phyloP scores from a whole-genome alignment of 2,329 filamentous ascomycete species.

The Xylaria sp. region DNA sequence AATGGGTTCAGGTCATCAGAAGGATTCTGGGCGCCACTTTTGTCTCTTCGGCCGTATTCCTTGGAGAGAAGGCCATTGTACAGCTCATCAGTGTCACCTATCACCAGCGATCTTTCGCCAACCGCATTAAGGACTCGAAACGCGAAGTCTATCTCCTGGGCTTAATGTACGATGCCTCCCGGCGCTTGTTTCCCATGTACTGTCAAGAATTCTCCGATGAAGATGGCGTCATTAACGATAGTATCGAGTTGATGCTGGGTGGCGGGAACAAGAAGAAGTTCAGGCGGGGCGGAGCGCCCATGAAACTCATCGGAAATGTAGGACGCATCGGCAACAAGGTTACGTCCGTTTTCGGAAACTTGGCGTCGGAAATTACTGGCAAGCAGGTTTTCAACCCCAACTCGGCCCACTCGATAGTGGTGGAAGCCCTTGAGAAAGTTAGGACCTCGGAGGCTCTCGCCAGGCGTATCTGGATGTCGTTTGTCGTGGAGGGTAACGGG shows the following conservation, averaged over 20 bases:
- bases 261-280: conserved; percentile 54
- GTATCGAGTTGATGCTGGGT: conserved; percentile 68
- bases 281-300: conserved; percentile 65
- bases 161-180: conserved; percentile 86
- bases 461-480: conserved; percentile 97
- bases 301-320: conserved; percentile 75
- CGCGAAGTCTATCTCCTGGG: conserved; percentile 79
- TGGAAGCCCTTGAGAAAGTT: conserved; percentile 84
- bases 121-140: conserved; percentile 87
- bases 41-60: conserved; percentile 69
- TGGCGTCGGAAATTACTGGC: conserved; percentile 92
- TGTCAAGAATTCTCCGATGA: conserved; percentile 89
- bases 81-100: conserved; percentile 85
- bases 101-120: conserved; percentile 81
- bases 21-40: conserved; percentile 69
- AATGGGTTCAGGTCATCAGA: conserved; percentile 62
- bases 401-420: conserved; percentile 84
- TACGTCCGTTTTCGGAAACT: conserved; percentile 88
- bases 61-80: conserved; percentile 77
- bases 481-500: conserved; percentile 87
- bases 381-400: conserved; percentile 94
- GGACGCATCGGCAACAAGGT: conserved; percentile 90
- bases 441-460: conserved; percentile 87
- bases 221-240: conserved; percentile 89
- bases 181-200: conserved; percentile 87